Evolutionary conservation across 176 grass and related monocot genomes (phyloP), one percentile per base, ranked within the genome.

Genomic region (Ensete glaucum): DNA sequence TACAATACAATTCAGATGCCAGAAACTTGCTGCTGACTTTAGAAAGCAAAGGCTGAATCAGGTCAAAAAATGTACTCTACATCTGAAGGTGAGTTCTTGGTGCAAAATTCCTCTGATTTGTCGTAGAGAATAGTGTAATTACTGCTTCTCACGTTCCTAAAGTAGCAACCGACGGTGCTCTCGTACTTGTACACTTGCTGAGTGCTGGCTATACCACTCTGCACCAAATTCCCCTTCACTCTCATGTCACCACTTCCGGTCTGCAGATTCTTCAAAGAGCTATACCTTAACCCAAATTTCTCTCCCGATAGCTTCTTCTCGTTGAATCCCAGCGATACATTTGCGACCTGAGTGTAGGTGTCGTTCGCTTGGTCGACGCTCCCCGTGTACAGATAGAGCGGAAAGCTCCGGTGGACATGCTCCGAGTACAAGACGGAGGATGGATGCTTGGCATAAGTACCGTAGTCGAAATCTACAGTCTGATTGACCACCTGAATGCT

Each of bases 251-350:
- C 76, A 12, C 65, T 74, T 73, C 63, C 84, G 13, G 76, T 83
- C 82, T 92, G 90, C 71, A 73, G 72, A 79, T 92, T 88, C 50
- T 77, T 78, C 70, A 92, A 73, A 69, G 85, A 90, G 54, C 87
- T 85, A 49, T 78, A 79, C 52, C 67, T 79, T 77, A 86, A 86
- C 54, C 83, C 83, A n/a, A 72, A 55, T 51, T 87, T 78, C 10
- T 87, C 87, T 34, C 87, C 87, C 54, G 88, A 88, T 24, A 92
- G 49, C 53, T 77, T 73, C 51, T 92, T 85, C 85, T 92, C 85
- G 50, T 62, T 62, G 57, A 92, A 72, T 27, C 85, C 89, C 11
- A 90, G 60, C 19, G 22, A 64, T 62, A 90, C 54, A 67, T 77
- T 73, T 27, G 49, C 62, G 56, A 77, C 60, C 51, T 53, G 9